Conservation (phyloP, 2,329 filamentous ascomycete species). For the Ophiognomonia clavigignenti-juglandacearum region DNA sequence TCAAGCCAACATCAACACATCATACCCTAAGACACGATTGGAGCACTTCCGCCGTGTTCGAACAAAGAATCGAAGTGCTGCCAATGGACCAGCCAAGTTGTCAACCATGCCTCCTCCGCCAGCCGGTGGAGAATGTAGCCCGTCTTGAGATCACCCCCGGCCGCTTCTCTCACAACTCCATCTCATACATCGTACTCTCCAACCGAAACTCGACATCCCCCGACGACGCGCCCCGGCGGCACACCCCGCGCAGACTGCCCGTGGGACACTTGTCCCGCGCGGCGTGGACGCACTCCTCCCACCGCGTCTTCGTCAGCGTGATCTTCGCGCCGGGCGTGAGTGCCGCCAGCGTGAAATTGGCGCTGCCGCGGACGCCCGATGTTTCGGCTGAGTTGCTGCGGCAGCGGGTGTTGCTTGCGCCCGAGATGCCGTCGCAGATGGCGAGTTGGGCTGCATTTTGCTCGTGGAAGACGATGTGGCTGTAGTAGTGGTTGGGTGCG, state of each 20-base stretch:
- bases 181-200: constrained; percentile 19
- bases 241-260: constrained; percentile 42
- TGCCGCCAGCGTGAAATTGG: constrained; percentile 41
- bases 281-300: constrained; percentile 50
- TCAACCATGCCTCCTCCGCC: background rate
- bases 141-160: background rate
- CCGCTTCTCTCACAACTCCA: background rate
- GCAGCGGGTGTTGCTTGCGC: constrained; percentile 37
- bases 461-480: constrained; percentile 44
- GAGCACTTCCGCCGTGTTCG: constrained; percentile 8
- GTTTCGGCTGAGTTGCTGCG: constrained; percentile 38
- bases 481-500: constrained; percentile 18
- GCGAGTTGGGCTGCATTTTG: constrained; percentile 58
- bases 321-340: constrained; percentile 40
- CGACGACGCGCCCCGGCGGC: constrained; percentile 40
- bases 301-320: constrained; percentile 46
- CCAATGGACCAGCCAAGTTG: too few species aligned
- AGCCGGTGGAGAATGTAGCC: background rate
- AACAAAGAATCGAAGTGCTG: constrained; percentile 1
- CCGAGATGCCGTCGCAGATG: constrained; percentile 51
- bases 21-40: constrained; percentile 4
- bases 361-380: constrained; percentile 40
- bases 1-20: background rate
- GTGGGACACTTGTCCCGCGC: constrained; percentile 46
- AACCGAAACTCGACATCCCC: constrained; percentile 42